Evolutionary conservation across 345 rosid genomes (phyloP).

Genomic region (Lumnitzera littorea): DNA sequence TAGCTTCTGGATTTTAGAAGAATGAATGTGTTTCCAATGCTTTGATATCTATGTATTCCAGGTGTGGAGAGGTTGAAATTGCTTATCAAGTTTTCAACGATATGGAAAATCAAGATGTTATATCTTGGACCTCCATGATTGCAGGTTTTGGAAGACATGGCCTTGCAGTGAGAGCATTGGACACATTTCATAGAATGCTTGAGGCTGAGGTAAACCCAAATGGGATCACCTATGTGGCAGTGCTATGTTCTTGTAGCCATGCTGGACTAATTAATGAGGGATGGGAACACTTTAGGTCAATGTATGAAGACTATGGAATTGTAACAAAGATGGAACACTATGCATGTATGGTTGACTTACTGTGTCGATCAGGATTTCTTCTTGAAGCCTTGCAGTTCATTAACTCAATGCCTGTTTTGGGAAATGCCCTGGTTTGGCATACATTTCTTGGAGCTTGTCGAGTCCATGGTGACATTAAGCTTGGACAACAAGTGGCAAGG

Average conservation of each 20-base stretch:
- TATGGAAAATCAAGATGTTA: no score
- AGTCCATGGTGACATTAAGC: constrained; percentile 42
- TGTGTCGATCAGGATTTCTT: constrained; percentile 39
- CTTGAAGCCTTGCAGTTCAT: constrained; percentile 47
- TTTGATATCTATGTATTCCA: constrained; percentile 60
- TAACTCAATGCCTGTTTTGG: constrained; percentile 40
- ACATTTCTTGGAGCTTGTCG: constrained; percentile 71
- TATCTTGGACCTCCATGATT: constrained; percentile 33
- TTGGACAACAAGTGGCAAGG: constrained; percentile 48
- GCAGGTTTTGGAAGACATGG: constrained; percentile 75
- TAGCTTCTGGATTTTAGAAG: constrained; percentile 40
- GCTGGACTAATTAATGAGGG: constrained; percentile 65
- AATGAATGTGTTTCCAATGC: constrained; percentile 44
- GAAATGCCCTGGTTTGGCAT: constrained; percentile 49
- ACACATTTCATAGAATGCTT: constrained; percentile 46
- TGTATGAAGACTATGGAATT: constrained; percentile 45
- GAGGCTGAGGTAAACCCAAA: constrained; percentile 43
- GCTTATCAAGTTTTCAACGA: constrained; percentile 42
- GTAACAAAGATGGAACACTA: constrained; percentile 63
- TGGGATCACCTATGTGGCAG: constrained; percentile 55
- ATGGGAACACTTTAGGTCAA: constrained; percentile 54
- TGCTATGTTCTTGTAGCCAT: constrained; percentile 65
- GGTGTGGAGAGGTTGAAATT: constrained; percentile 50
- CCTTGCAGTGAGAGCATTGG: constrained; percentile 45
- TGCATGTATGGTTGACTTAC: constrained; percentile 72